phyloP scores from a whole-genome alignment of 106 monocot genomes.

The Triglochin maritima region DNA sequence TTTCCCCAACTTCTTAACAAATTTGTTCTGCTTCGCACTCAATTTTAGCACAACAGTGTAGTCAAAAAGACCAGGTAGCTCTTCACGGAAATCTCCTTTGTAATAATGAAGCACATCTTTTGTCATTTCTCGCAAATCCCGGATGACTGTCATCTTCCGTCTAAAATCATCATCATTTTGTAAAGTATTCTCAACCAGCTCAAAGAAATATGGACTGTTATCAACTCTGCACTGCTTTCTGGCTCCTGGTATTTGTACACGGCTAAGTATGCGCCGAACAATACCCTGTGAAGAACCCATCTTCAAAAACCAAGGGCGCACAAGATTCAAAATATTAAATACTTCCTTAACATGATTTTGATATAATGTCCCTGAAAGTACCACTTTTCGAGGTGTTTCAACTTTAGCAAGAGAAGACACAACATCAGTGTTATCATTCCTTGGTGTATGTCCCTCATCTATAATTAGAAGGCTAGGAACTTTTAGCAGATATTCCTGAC shows the following conservation, averaged over 20 bases:
- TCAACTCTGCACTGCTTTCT: slow-evolving; percentile 18
- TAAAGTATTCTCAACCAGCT: slow-evolving; percentile 70
- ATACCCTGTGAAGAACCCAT: slow-evolving; percentile 32
- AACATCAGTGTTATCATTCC: slow-evolving; percentile 60
- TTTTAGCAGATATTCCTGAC: slow-evolving; percentile 54
- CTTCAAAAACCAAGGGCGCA: slow-evolving; percentile 65
- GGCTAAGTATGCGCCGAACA: slow-evolving; percentile 52
- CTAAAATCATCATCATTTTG: slow-evolving; percentile 27
- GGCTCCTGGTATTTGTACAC: slow-evolving; percentile 36
- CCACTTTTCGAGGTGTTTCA: slow-evolving; percentile 68
- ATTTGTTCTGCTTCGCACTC: slow-evolving; percentile 35
- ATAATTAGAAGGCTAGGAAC: slow-evolving; percentile 65
- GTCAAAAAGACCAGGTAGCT: slow-evolving; percentile 65
- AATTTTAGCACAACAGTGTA: slow-evolving; percentile 63
- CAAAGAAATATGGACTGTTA: slow-evolving; percentile 32
- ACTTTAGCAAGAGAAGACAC: slow-evolving; percentile 50
- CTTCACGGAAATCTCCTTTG: slow-evolving; percentile 75
- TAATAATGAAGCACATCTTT: slow-evolving; percentile 77
- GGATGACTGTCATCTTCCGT: slow-evolving; percentile 38
- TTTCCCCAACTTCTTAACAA: slow-evolving; percentile 22
- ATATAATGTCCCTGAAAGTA: slow-evolving; percentile 92
- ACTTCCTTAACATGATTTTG: slow-evolving; percentile 90
- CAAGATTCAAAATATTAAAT: slow-evolving; percentile 85
- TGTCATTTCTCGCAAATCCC: slow-evolving; percentile 62
- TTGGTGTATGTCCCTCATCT: slow-evolving; percentile 81